Base-by-base conservation (phyloP, 192 early-diverging fungal species). In the Coemansia sp. region DNA sequence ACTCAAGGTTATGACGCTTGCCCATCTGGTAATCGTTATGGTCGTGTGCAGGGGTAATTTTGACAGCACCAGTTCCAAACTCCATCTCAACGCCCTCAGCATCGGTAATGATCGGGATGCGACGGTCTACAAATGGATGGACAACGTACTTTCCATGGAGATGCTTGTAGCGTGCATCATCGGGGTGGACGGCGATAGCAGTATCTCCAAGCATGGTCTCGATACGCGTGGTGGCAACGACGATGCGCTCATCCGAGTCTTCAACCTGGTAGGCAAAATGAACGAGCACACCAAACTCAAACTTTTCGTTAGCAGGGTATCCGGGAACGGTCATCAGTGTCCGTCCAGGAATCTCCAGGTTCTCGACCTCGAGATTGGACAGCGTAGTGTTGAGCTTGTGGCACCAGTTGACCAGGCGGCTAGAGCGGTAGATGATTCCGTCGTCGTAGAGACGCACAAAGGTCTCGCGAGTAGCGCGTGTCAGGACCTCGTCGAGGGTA, bases 181-280 rank as follows among this genome's bases (percentile, higher is more conserved):
- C 66, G 22, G 97, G 94, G 64, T 99, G 91, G 33, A 99, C 88
- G 45, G 93, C 94, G 74, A 99, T 84, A 14, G 93, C 97, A 8
- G 94, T 91, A 81, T 99, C 97, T 57, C 95, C 97, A 21, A 99
- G 82, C 97, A 99, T 99, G 49, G 97, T 99, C 80, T 99, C 97
- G 54, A 96, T 83, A 90, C 97, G 94, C 10, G 97, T 99, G 11
- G 97, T 99, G 9, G 97, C 97, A 45, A 99, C 93, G 64, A 93
- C 73, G 56, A 99, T 86, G 62, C 87, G 84, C 68, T 98, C 97
- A 51, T 85, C 85, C 40, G 86, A 85, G 62, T 81, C 81, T 68
- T 95, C 94, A 23, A 99, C 82, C 49, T 82, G 82, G 80, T 99
- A 99, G 6, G 88, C 93, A 74, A 99, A 99, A 37, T 90, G 89